Evolutionary conservation across 2,329 filamentous ascomycete species (phyloP), one percentile per base, ranked within the genome.

Genomic region (Epichloe elymi): DNA sequence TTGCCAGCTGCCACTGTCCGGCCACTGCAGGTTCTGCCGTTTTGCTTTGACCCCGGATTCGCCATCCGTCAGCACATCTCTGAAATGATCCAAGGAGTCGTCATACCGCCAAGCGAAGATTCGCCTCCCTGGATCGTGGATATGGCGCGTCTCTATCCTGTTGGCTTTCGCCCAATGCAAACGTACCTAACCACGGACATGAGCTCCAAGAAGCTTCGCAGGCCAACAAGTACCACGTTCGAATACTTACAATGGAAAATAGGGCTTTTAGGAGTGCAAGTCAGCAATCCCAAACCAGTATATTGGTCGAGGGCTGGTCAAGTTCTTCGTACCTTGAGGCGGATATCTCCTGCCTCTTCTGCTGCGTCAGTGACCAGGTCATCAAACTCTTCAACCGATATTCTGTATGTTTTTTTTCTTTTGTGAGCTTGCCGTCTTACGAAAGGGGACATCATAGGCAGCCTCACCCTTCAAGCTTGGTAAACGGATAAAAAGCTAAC

Each of bases 151-250:
- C 38, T 3, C 58, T 48, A 61, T 52, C 56, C 54, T 46, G 52
- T 56, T 51, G 76, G 74, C 56, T 83, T 83, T 55, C 73, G 72
- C 47, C 79, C 80, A 57, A 83, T 81, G 55, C 77, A 82, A 38
- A 83, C 75, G 60, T 83, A 81, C 55, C 78, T 81, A 52, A 37
- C 5, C 51, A 17, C 26, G 51, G 49, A 49, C 43, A 43, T 53
- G 39, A 42, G 44, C 33, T 35, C 37, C 42, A 15, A 40, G 15
- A 5, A 4, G 6, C 19, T n/a, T 43, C 26, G 15, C 10, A 20
- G 7, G 7, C 33, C 36, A 6, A 42, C 41, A 17, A 30, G 20
- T 17, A 48, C 15, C 19, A 4, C 42, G 15, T 10, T 19, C 7
- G 19, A 17, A 38, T 14, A 71, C 76, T 72, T 65, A 82, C 74